Base-by-base conservation (phyloP, 192 early-diverging fungal species). In the Coemansia sp. region DNA sequence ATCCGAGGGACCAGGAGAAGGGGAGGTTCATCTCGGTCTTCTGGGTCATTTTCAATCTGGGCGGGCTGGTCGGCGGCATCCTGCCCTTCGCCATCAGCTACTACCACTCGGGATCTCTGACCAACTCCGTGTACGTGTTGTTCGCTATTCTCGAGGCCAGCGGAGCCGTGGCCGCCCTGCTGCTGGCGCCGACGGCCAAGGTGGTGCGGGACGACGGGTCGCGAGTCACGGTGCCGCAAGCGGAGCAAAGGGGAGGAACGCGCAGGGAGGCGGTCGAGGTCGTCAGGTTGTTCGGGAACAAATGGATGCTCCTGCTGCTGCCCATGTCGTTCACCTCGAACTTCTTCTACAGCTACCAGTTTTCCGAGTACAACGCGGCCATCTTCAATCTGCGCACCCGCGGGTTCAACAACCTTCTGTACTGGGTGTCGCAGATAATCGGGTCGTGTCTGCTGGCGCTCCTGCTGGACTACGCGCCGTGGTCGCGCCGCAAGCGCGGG, bases 261-360 rank as follows among this genome's bases (percentile, higher is more conserved):
- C 79, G 73, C 12, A 77, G 83, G 51, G 89, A 94, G 65, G 74
- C 75, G n/a, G 32, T 76, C 11, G 86, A 87, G 57, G 78, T 89
- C 19, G 16, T 89, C 6, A 75, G 71, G 43, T 63, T 92, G 65
- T 90, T 92, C 72, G 67, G 69, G 18, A 85, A 93, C 69, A 86
- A 83, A 69, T 84, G 84, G 62, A 91, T 93, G 88, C 55, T 93
- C 21, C 61, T 88, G 51, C 79, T 93, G 62, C 73, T 88, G 43
- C 92, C 92, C 41, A 85, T 90, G 80, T 93, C 90, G 60, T 72
- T 88, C 62, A 86, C 85, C 18, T 90, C 88, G 36, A 93, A 93
- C 69, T 92, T 90, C 78, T 92, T 89, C 77, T 93, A 92, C 68
- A 85, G 86, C 6, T 92, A 92, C 76, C 90, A 92, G 71, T 90